Evolutionary conservation across 2,329 filamentous ascomycete genomes (phyloP), one percentile per base, ranked within the genome.

Genomic region (Hypoxylon sp.): DNA sequence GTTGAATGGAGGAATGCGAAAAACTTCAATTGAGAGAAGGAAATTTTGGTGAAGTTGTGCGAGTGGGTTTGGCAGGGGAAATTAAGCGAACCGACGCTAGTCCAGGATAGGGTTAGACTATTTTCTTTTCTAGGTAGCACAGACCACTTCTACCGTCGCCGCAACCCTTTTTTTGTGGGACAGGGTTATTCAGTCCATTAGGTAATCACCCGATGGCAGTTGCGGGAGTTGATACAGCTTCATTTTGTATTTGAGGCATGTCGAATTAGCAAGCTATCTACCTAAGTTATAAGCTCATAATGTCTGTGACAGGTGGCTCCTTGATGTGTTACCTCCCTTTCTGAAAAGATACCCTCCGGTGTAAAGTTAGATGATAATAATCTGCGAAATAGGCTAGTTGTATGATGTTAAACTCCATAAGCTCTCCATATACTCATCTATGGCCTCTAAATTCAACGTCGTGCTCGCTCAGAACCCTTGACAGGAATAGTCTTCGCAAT

Each of bases 1-100:
- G 70, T 72, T 66, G 61, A 69, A 66, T 67, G 48, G 64, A 70
- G 65, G 60, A 63, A 69, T 66, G 56, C 50, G 65, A 73, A 73
- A 73, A 74, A 70, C 61, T 72, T 70, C 70, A 74, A 72, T 73
- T 64, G 67, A 63, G 43, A 21, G 63, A 32, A 19, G 63, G 69
- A 76, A 75, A 75, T 73, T 74, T 75, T 67, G 50, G 60, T 70
- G 61, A 71, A 74, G 66, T 75, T 77, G 73, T 78, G 75, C 65
- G 75, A 55, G 51, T 45, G 59, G 55, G 68, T 43, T 49, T 68
- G 28, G n/a, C 3, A 6, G 32, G 14, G 65, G 74, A 76, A 73
- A 72, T 74, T 76, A 76, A 76, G 75, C 73, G 76, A 77, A 52
- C 50, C 2, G 48, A 58, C 53, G 32, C 75, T 76, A 76, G 50